Conservation (phyloP, 2,329 filamentous ascomycete species). For the Colletotrichum horii region DNA sequence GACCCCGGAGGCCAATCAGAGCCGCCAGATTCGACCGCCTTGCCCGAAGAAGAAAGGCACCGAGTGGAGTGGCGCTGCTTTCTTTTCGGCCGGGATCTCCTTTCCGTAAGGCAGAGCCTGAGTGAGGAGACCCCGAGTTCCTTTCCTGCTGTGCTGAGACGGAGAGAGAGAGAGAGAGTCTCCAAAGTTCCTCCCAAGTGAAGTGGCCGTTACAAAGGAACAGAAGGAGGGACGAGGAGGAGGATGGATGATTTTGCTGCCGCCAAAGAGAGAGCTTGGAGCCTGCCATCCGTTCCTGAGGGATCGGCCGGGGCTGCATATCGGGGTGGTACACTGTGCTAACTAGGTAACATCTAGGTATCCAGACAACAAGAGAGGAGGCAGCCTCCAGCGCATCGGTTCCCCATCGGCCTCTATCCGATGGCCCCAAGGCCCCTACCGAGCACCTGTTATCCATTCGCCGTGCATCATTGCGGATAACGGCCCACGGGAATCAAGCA, state of each 20-base stretch:
- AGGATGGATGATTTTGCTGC: not conserved
- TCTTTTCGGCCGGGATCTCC: constrained; percentile 8
- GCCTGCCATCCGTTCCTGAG: not conserved
- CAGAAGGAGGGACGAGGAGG: not conserved
- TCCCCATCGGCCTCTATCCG: not conserved
- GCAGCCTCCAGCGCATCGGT: not conserved
- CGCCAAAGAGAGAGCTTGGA: not conserved
- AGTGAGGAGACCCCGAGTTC: not conserved
- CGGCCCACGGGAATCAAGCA: not conserved
- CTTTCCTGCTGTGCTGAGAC: not conserved
- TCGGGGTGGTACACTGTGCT: not conserved
- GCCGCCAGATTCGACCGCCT: not conserved
- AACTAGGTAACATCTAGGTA: too few species aligned
- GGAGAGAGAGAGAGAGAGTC: not conserved
- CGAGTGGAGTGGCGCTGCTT: constrained; percentile 12
- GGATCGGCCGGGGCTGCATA: not conserved
- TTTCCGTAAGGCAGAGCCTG: constrained; percentile 7
- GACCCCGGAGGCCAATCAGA: not conserved
- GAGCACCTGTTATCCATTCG: not conserved
- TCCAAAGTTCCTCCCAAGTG: not conserved
- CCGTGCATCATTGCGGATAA: constrained; percentile 4
- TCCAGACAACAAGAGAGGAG: not conserved
- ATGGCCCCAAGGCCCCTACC: not conserved
- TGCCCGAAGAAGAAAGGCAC: constrained; percentile 14
- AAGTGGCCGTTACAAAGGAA: not conserved